Base-by-base conservation (phyloP, 805 yeast species). In the Hanseniaspora hatyaiensis region DNA sequence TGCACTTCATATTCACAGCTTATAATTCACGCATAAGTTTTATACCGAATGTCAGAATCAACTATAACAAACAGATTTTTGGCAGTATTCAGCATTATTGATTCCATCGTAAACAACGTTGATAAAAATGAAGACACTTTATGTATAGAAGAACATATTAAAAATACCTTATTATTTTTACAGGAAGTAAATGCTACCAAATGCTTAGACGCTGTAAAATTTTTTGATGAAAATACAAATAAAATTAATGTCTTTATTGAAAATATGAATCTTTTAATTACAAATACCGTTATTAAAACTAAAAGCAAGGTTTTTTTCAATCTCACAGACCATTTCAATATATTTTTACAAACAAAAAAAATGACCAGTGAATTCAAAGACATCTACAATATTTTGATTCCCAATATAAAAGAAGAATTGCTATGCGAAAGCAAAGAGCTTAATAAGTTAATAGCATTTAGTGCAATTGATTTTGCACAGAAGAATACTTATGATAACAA, bases 351-450 rank as follows among this genome's bases (percentile, higher is more conserved):
- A 15, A 30, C 32, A 5, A 36, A 23, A 37, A 40, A 37, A 16
- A 45, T 45, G 49, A 23, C 20, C 18, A 15, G 34, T 6, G 49
- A 45, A 19, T 45, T 45, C 30, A 45, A 45, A 13, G 49, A 45
- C 13, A 34, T 45, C 13, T 37, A 23, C 18, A 28, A 37, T 37
- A 20, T 23, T 23, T 11, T 45, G 6, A 37, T 45, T 6, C 49
- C 49, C 6, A 31, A 23, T 20, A 30, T 45, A n/a, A 31, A 24
- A 12, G 8, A 39, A 13, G 49, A 45, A 20, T 18, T 45, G 13
- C 5, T 22, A 3, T 37, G 20, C 23, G 38, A 45, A 37, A 18
- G 32, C 8, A 31, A 37, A 24, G 42, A 45, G 18, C 31, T 37
- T 2, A 28, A 31, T 18, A 45, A 45, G 15, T 20, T 45, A 3